A percentile compares a stretch with the other conserved stretches of the same genome.
phyloP scores from a whole-genome alignment of 1,139 yeast genomes.

The Magnusiomyces suaveolens region DNA sequence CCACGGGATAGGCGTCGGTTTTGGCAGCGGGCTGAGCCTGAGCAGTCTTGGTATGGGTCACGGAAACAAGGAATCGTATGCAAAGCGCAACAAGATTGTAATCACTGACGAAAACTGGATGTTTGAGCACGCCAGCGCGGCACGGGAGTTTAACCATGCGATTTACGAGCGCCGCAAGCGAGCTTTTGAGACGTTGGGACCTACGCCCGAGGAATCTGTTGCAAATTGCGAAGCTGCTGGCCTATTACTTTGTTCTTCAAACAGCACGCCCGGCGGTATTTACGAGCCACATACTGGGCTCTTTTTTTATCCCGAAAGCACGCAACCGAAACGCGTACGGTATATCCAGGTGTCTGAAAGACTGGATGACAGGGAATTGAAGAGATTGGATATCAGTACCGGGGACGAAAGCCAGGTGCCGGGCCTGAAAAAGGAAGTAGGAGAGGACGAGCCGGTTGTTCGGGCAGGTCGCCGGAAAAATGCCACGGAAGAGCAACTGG shows the following conservation, averaged over 20 bases:
- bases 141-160: conserved; percentile 57
- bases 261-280: conserved; percentile 38
- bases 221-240: neutral
- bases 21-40: neutral
- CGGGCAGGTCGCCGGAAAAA: neutral
- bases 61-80: conserved; percentile 12
- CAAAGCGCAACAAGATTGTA: conserved; percentile 31
- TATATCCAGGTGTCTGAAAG: conserved; percentile 30
- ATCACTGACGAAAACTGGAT: conserved; percentile 74
- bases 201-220: neutral
- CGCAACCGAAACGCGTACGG: conserved; percentile 55
- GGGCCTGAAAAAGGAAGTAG: conserved; percentile 17
- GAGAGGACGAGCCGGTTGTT: neutral
- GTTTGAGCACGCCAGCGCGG: conserved; percentile 70
- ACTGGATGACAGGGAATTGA: conserved; percentile 15
- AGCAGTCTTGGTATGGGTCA: neutral
- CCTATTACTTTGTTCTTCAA: neutral
- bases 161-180: conserved; percentile 52
- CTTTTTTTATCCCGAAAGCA: conserved; percentile 56
- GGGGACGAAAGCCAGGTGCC: neutral
- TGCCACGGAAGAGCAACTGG: neutral
- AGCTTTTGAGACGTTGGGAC: conserved; percentile 31
- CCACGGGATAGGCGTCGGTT: conserved; percentile 19
- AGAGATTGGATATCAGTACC: neutral
- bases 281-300: conserved; percentile 81